A percentile compares a stretch with the other conserved stretches of the same genome.
Conservation (phyloP, 805 yeast genomes). For the Hanseniaspora lachancei region DNA sequence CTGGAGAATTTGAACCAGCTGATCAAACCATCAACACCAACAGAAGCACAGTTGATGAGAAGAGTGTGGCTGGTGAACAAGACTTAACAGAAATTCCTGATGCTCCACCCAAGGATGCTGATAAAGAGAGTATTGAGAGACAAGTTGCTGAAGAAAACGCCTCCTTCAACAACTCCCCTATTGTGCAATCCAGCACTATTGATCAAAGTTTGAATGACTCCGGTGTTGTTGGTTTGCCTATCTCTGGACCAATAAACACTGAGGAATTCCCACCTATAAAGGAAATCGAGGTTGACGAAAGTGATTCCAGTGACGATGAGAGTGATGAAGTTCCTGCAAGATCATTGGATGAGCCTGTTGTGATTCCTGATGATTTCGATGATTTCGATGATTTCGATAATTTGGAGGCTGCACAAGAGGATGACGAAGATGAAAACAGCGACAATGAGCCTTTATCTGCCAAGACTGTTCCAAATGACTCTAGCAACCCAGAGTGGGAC, state of each 20-base stretch:
- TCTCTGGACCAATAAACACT: slow-evolving; percentile 12
- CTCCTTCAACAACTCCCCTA: slow-evolving; percentile 9
- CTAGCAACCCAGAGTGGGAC: slow-evolving; percentile 75
- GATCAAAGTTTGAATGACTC: neutral
- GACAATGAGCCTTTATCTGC: slow-evolving; percentile 12
- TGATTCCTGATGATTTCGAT: slow-evolving; percentile 15
- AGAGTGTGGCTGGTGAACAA: neutral
- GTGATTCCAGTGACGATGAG: slow-evolving; percentile 33
- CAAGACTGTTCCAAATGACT: slow-evolving; percentile 15
- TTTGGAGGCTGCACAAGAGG: slow-evolving; percentile 14
- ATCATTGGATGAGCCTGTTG: slow-evolving; percentile 18
- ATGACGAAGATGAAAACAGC: slow-evolving; percentile 18
- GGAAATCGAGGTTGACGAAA: slow-evolving; percentile 42
- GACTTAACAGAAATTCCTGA: slow-evolving; percentile 8
- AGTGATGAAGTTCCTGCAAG: slow-evolving; percentile 28
- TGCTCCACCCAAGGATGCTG: neutral
- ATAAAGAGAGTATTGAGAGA: neutral
- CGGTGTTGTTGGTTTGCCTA: slow-evolving; percentile 6
- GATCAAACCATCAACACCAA: neutral
- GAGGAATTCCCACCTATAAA: slow-evolving; percentile 50
- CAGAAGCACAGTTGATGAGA: neutral
- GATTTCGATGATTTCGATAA: slow-evolving; percentile 11
- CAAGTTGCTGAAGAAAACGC: slow-evolving; percentile 12
- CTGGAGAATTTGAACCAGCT: slow-evolving; percentile 19
- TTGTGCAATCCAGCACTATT: neutral